Conservation (phyloP, 2,329 filamentous ascomycete genomes). For the Ophiostoma ulmi region DNA sequence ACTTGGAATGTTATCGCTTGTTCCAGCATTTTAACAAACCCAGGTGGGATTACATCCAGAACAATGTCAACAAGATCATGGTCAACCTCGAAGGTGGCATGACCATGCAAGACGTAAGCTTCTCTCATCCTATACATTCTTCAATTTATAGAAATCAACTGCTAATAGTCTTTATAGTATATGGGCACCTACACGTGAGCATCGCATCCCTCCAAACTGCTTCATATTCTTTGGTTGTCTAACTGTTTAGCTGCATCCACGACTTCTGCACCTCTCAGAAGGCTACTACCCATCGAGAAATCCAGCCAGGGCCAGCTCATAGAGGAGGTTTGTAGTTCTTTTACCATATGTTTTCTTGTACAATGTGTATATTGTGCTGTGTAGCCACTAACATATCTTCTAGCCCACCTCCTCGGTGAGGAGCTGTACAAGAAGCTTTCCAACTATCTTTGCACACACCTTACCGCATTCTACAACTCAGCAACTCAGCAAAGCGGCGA, state of each 20-base stretch:
- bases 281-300: constrained; percentile 21
- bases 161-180: constrained; percentile 51
- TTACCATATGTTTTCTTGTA: neutral
- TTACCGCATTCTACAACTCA: constrained; percentile 38
- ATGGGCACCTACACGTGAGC: constrained; percentile 91
- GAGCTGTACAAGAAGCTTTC: constrained; percentile 92
- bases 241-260: constrained; percentile 69
- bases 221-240: constrained; percentile 30
- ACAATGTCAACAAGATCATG: constrained; percentile 90
- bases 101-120: constrained; percentile 76
- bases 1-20: neutral
- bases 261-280: constrained; percentile 99
- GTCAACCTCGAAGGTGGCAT: constrained; percentile 83
- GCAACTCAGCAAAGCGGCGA: constrained; percentile 71
- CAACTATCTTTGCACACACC: constrained; percentile 73
- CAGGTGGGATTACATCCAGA: constrained; percentile 86
- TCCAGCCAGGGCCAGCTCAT: neutral
- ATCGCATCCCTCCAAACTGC: neutral
- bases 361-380: neutral
- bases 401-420: constrained; percentile 89
- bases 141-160: neutral
- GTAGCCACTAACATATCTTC: neutral
- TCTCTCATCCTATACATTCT: neutral
- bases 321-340: constrained; percentile 15
- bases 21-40: neutral